Evolutionary conservation across 495 filamentous ascomycete species (phyloP).

Genomic region (Aspergillus baeticus): DNA sequence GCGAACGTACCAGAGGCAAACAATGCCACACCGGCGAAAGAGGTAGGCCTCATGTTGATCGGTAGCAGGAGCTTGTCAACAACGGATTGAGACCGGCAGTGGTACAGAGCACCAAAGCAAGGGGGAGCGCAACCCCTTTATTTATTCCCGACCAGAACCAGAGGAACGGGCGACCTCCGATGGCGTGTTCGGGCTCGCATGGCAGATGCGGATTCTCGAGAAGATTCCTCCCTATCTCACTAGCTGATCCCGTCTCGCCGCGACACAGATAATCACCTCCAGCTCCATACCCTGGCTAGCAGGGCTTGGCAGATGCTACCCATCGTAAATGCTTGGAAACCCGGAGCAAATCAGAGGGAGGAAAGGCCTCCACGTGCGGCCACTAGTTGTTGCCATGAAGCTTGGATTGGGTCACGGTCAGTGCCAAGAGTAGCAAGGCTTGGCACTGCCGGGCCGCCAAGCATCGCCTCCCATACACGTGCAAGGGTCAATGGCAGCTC

Average conservation of each 20-base stretch:
- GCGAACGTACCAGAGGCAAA: conserved; percentile 32
- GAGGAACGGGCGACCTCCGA: conserved; percentile 7
- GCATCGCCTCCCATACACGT: conserved; percentile 12
- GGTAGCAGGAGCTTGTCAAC: background rate
- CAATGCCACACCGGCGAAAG: conserved; percentile 21
- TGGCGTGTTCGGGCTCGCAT: background rate
- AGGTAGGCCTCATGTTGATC: conserved; percentile 26
- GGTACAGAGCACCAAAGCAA: conserved; percentile 8
- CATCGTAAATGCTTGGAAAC: background rate
- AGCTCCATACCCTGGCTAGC: conserved; percentile 3
- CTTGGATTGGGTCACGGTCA: conserved; percentile 6
- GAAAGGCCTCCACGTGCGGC: conserved; percentile 9
- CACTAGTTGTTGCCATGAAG: conserved; percentile 12
- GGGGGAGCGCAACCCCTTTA: conserved; percentile 2
- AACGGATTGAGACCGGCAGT: conserved; percentile 8
- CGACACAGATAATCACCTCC: background rate
- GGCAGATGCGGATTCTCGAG: background rate
- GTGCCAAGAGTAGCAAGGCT: conserved; percentile 3
- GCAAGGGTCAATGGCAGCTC: conserved; percentile 9
- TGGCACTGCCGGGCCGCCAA: conserved; percentile 6
- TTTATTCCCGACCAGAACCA: background rate
- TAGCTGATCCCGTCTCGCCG: background rate
- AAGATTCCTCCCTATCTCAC: background rate
- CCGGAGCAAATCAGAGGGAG: conserved; percentile 1
- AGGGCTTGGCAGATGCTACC: conserved; percentile 13